Percentiles rank a stretch among this genome's conserved stretches.
phyloP scores from a whole-genome alignment of 2,329 filamentous ascomycete species.

The Beauveria brongniartii region DNA sequence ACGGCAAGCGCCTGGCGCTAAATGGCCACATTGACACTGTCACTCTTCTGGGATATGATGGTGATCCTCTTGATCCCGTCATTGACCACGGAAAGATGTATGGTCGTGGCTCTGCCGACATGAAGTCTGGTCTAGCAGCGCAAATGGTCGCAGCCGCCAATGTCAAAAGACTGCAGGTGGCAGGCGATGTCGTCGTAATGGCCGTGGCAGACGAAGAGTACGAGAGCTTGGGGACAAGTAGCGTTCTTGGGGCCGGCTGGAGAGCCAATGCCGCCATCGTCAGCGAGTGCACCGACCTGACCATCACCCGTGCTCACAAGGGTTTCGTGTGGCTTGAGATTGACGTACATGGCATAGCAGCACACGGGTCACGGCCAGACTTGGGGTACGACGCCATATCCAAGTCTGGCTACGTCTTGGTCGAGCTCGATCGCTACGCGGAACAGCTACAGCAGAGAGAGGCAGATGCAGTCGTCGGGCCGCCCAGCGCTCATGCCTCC shows the following conservation, averaged over 20 bases:
- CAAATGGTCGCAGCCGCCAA: slow-evolving; percentile 33
- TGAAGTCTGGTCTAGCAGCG: slow-evolving; percentile 44
- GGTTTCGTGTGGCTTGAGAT: slow-evolving; percentile 41
- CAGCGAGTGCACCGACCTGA: slow-evolving; percentile 36
- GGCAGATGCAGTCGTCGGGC: slow-evolving; percentile 26
- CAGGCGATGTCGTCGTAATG: slow-evolving; percentile 43
- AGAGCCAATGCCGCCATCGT: slow-evolving; percentile 43
- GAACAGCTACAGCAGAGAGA: slow-evolving; percentile 22
- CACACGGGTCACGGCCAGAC: slow-evolving; percentile 35
- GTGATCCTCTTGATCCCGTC: slow-evolving; percentile 35
- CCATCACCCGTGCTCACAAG: slow-evolving; percentile 38
- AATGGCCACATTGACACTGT: slow-evolving; percentile 48
- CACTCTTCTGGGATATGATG: slow-evolving; percentile 37
- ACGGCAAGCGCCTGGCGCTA: slow-evolving; percentile 41
- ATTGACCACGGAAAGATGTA: slow-evolving; percentile 32
- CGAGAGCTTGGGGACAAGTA: slow-evolving; percentile 40
- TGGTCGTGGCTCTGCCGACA: slow-evolving; percentile 40
- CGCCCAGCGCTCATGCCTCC: slow-evolving; percentile 37
- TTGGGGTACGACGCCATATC: slow-evolving; percentile 42
- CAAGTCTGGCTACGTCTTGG: slow-evolving; percentile 38
- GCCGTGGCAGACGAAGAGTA: slow-evolving; percentile 48
- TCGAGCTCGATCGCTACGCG: slow-evolving; percentile 34
- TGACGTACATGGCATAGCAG: slow-evolving; percentile 31
- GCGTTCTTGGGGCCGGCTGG: slow-evolving; percentile 44
- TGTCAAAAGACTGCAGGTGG: slow-evolving; percentile 28